Percentiles rank a stretch among this genome's conserved stretches.
Conservation (phyloP, 371 early-diverging fungal species). For the Aphelidium insulamus region DNA sequence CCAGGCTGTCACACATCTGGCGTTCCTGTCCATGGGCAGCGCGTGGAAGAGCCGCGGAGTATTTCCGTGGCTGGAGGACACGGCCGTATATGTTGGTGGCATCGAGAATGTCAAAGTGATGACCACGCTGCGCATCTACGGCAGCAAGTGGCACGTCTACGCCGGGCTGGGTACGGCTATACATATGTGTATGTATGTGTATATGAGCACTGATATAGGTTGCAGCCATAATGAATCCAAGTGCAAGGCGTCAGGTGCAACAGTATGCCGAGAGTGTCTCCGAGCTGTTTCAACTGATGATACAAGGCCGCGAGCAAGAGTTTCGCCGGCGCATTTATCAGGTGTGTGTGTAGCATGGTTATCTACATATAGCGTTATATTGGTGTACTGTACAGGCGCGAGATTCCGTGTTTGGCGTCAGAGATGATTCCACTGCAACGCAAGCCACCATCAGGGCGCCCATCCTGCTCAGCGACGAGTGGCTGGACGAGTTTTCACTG, state of each 20-base stretch:
- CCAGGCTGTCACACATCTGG: slow-evolving; percentile 87
- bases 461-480: slow-evolving; percentile 50
- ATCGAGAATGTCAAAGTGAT: slow-evolving; percentile 89
- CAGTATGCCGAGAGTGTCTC: slow-evolving; percentile 74
- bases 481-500: slow-evolving; percentile 71
- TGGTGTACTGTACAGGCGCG: slow-evolving; percentile 25
- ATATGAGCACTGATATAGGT: neutral
- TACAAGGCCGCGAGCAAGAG: slow-evolving; percentile 57
- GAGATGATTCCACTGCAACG: too few relatives aligned
- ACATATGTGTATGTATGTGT: neutral
- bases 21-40: slow-evolving; percentile 81
- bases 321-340: slow-evolving; percentile 40
- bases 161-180: slow-evolving; percentile 23
- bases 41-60: slow-evolving; percentile 60
- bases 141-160: slow-evolving; percentile 91
- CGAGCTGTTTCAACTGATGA: slow-evolving; percentile 78
- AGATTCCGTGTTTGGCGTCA: slow-evolving; percentile 71
- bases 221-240: slow-evolving; percentile 69
- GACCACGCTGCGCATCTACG: slow-evolving; percentile 72
- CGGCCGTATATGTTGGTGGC: slow-evolving; percentile 65
- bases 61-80: slow-evolving; percentile 45
- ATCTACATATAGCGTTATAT: too few relatives aligned
- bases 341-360: slow-evolving; percentile 10
- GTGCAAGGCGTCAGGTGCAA: slow-evolving; percentile 54
- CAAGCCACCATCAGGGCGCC: slow-evolving; percentile 26